Conservation (phyloP, 73 alveolate species). For the Breviolum minutum region DNA sequence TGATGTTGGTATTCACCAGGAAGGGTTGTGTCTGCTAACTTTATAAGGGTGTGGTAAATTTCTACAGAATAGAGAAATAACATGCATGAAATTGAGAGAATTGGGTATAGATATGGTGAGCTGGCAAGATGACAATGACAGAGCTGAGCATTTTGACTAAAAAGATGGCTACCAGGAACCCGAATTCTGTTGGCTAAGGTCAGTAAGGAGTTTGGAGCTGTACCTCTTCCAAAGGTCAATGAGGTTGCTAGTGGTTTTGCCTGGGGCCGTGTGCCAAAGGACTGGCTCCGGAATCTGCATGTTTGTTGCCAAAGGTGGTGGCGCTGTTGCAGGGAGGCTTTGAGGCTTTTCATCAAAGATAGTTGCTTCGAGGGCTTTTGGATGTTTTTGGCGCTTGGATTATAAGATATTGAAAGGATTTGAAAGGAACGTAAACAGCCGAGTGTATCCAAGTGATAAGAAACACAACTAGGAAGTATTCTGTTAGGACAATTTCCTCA, state of each 20-base stretch:
- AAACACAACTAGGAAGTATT: too few species aligned
- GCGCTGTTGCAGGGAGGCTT: neutral
- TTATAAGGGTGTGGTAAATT: too few species aligned
- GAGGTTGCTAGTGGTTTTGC: slow-evolving; percentile 46
- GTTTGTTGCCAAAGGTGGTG: neutral
- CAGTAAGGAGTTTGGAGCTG: slow-evolving; percentile 67
- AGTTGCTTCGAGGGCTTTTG: neutral
- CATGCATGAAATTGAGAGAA: too few species aligned
- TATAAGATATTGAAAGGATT: neutral
- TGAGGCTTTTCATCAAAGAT: too few species aligned
- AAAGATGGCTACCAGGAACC: neutral
- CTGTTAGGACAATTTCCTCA: too few species aligned
- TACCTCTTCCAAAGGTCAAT: slow-evolving; percentile 85
- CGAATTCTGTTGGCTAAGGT: neutral
- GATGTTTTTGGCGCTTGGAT: neutral
- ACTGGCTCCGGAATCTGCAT: neutral
- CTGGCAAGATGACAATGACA: too few species aligned
- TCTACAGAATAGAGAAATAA: too few species aligned
- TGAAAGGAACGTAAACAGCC: neutral
- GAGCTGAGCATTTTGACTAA: too few species aligned
- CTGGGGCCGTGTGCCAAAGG: slow-evolving; percentile 94
- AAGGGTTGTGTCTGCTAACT: too few species aligned
- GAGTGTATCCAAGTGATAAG: too few species aligned
- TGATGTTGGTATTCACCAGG: too few species aligned
- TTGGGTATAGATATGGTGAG: too few species aligned